Evolutionary conservation across 495 filamentous ascomycete species (phyloP).

Genomic region (Aspergillus ellipticus): DNA sequence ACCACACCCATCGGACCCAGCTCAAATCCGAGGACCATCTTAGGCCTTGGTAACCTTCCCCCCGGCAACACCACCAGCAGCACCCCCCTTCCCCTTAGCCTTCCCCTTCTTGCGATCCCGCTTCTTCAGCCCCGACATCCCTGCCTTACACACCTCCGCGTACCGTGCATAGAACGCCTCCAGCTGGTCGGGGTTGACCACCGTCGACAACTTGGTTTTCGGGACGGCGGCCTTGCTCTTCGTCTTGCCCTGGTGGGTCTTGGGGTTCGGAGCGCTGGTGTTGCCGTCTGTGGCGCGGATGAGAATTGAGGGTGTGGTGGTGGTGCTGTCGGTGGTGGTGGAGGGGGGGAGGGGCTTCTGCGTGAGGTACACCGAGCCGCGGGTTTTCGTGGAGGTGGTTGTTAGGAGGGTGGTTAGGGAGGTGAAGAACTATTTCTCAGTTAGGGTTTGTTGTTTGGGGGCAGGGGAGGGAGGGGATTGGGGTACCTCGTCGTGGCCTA

Average conservation of each 20-base stretch:
- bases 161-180: conserved; percentile 81
- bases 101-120: conserved; percentile 80
- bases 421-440: conserved; percentile 72
- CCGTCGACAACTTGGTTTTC: conserved; percentile 80
- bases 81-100: conserved; percentile 63
- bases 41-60: conserved; percentile 44
- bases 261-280: conserved; percentile 40
- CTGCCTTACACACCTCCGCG: conserved; percentile 85
- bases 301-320: conserved; percentile 60
- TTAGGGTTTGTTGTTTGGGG: conserved; percentile 11
- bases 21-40: too few relatives aligned
- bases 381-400: conserved; percentile 59
- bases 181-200: conserved; percentile 70
- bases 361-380: conserved; percentile 76
- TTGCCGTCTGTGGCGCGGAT: conserved; percentile 79
- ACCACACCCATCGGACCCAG: neutral
- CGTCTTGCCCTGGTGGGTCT: conserved; percentile 17
- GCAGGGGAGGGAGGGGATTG: neutral
- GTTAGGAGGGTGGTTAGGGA: conserved; percentile 72
- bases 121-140: conserved; percentile 90
- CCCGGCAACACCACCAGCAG: too few relatives aligned
- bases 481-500: conserved; percentile 72
- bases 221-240: conserved; percentile 25
- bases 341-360: conserved; percentile 61
- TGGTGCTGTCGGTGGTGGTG: conserved; percentile 42